Conservation (phyloP, 2,329 filamentous ascomycete genomes). For the Uncinocarpus reesii region DNA sequence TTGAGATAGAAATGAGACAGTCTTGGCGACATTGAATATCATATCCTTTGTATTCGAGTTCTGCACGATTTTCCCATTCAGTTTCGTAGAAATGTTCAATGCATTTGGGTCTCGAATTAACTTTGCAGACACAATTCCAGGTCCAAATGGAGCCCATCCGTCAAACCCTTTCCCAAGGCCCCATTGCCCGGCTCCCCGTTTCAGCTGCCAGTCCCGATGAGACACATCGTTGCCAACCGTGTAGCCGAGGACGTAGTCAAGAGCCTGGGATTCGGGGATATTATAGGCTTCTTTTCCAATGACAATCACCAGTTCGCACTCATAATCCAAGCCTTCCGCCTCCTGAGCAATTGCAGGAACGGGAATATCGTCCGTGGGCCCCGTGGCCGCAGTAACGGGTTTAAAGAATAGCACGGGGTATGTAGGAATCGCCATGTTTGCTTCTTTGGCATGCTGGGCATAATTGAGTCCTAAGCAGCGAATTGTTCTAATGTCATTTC, state of each 20-base stretch:
- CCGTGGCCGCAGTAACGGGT: constrained; percentile 54
- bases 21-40: constrained; percentile 39
- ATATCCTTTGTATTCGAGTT: constrained; percentile 41
- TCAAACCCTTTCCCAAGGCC: constrained; percentile 64
- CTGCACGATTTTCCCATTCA: constrained; percentile 43
- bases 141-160: constrained; percentile 63
- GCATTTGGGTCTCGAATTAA: constrained; percentile 37
- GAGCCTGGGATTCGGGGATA: constrained; percentile 53
- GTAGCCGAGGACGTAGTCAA: constrained; percentile 67
- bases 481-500: constrained; percentile 54
- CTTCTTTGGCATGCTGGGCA: constrained; percentile 59
- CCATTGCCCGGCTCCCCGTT: constrained; percentile 60
- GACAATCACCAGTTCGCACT: constrained; percentile 65
- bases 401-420: constrained; percentile 68
- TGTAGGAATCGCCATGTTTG: constrained; percentile 57
- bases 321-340: constrained; percentile 60
- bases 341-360: constrained; percentile 57
- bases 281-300: constrained; percentile 59
- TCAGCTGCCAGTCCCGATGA: constrained; percentile 65
- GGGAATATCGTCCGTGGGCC: constrained; percentile 56
- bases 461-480: constrained; percentile 64
- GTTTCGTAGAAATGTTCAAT: constrained; percentile 36
- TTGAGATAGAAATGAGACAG: constrained; percentile 40
- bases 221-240: constrained; percentile 70
- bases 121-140: constrained; percentile 53